Evolutionary conservation across 148 eudicot genomes (phyloP).

Genomic region (Amaranthus cruentus): DNA sequence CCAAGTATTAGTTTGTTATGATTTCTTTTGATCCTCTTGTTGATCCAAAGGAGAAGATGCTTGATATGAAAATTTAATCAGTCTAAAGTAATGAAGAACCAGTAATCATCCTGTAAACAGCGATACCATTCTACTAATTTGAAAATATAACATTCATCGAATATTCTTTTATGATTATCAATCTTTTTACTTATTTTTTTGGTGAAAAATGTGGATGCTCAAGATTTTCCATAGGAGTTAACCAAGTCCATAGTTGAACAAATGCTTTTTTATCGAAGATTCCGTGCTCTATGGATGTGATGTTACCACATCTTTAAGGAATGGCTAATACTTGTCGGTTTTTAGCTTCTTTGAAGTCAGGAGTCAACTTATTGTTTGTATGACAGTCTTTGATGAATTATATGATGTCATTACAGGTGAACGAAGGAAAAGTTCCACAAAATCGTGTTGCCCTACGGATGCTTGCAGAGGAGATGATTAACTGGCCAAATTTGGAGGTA

Average conservation of each 20-base stretch:
- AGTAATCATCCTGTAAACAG: not conserved
- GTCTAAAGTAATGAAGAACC: not conserved
- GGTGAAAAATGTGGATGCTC: not conserved
- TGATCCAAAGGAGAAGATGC: not conserved
- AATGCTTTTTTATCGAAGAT: too few relatives aligned
- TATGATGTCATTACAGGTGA: slow-evolving; percentile 42
- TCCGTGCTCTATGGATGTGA: not conserved
- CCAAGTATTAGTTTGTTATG: not conserved
- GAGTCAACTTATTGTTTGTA: not conserved
- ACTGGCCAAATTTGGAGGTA: slow-evolving; percentile 96
- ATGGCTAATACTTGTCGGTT: not conserved
- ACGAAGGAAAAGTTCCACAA: slow-evolving; percentile 73
- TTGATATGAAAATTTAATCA: not conserved
- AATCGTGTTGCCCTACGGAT: slow-evolving; percentile 55
- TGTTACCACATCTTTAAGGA: not conserved
- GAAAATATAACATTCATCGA: not conserved
- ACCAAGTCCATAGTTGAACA: too few relatives aligned
- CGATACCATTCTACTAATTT: not conserved
- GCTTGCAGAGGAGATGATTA: slow-evolving; percentile 81
- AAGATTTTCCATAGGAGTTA: too few relatives aligned
- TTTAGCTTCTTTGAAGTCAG: not conserved
- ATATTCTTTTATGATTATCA: not conserved
- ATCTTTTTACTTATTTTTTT: not conserved
- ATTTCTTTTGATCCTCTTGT: not conserved
- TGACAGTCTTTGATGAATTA: not conserved